A percentile compares a stretch with the other conserved stretches of the same genome.
Conservation (phyloP, 352 stramenopile genomes). For the Pythium aristosporum region DNA sequence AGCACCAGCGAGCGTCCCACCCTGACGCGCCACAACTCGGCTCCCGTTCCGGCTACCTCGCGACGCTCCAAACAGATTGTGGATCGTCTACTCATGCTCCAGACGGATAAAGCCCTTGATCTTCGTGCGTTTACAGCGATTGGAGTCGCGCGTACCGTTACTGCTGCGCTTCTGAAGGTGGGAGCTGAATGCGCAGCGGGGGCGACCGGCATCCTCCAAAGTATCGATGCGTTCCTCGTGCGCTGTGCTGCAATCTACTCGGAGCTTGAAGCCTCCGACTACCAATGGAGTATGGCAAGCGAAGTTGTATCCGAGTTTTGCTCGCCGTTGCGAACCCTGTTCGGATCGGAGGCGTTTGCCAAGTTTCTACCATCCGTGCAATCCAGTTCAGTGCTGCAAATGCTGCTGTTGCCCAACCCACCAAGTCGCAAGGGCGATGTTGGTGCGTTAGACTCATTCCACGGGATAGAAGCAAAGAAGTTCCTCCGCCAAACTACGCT, state of each 20-base stretch:
- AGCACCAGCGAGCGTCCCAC: slow-evolving; percentile 6
- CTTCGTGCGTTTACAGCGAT: slow-evolving; percentile 69
- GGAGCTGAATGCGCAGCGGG: slow-evolving; percentile 42
- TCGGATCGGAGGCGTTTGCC: slow-evolving; percentile 54
- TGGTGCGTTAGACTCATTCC: slow-evolving; percentile 7
- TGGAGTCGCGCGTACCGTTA: slow-evolving; percentile 58
- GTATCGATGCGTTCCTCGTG: slow-evolving; percentile 61
- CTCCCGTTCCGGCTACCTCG: slow-evolving; percentile 5
- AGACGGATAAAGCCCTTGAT: slow-evolving; percentile 42
- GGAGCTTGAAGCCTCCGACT: slow-evolving; percentile 74
- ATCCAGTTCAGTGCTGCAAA: slow-evolving; percentile 59
- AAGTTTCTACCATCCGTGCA: slow-evolving; percentile 57
- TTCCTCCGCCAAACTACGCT: slow-evolving; percentile 18
- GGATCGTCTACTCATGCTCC: slow-evolving; percentile 46
- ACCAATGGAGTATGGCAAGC: slow-evolving; percentile 74
- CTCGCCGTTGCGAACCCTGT: slow-evolving; percentile 47
- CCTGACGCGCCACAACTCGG: slow-evolving; percentile 14
- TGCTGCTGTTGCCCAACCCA: slow-evolving; percentile 56
- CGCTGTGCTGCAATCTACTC: slow-evolving; percentile 70
- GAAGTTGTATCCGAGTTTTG: slow-evolving; percentile 73
- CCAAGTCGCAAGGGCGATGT: slow-evolving; percentile 1
- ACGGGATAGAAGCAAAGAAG: not conserved
- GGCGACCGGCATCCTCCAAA: slow-evolving; percentile 39
- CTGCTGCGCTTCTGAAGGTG: slow-evolving; percentile 61
- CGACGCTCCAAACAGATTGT: slow-evolving; percentile 29